Conservation (phyloP, 1,139 yeast genomes). For the Blastobotrys petasosporus region DNA sequence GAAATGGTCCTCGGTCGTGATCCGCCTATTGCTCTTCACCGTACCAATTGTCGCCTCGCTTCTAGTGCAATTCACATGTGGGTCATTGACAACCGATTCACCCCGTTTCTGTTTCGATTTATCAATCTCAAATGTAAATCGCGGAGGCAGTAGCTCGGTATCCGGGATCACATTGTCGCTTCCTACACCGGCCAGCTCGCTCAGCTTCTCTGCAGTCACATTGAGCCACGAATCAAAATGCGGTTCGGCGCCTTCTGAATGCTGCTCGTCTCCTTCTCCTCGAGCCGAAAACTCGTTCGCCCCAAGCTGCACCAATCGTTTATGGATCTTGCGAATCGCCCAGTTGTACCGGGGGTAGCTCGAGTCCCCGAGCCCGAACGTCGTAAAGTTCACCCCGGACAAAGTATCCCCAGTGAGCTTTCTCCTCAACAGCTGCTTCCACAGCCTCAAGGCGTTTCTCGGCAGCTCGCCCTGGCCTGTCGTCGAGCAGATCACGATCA, state of each 20-base stretch:
- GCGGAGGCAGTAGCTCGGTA: constrained; percentile 42
- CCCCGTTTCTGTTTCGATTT: constrained; percentile 27
- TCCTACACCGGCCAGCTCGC: constrained; percentile 26
- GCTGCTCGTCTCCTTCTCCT: constrained; percentile 86
- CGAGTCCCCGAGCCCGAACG: constrained; percentile 94
- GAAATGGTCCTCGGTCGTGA: constrained; percentile 69
- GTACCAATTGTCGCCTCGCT: constrained; percentile 36
- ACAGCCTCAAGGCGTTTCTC: constrained; percentile 60
- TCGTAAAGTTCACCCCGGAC: constrained; percentile 55
- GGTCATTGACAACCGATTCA: constrained; percentile 14
- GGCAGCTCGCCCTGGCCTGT: constrained; percentile 97
- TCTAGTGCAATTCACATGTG: constrained; percentile 15
- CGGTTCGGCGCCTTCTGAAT: constrained; percentile 73
- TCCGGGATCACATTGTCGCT: constrained; percentile 35
- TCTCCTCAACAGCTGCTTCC: constrained; percentile 65
- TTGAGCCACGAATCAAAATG: constrained; percentile 71
- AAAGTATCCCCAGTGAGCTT: constrained; percentile 56
- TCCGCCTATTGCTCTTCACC: constrained; percentile 46
- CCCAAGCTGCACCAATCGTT: constrained; percentile 74
- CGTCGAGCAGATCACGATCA: constrained; percentile 75
- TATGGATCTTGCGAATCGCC: constrained; percentile 77
- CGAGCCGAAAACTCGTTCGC: constrained; percentile 64
- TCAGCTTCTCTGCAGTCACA: constrained; percentile 42
- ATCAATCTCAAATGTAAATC: constrained; percentile 29
- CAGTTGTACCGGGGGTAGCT: constrained; percentile 80